phyloP scores from a whole-genome alignment of 1,139 yeast genomes.

The Yamadazyma friedrichii region DNA sequence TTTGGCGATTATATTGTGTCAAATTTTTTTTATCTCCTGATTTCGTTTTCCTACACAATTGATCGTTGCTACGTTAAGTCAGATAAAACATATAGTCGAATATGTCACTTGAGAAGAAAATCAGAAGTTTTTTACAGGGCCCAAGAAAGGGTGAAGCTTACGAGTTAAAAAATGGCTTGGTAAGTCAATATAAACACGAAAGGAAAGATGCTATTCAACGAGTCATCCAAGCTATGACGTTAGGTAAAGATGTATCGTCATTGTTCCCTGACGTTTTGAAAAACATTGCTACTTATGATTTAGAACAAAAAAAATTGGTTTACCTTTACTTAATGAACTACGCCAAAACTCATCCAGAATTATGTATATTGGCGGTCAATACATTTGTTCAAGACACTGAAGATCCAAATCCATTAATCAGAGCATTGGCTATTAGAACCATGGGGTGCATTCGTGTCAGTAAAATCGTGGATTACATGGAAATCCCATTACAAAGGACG shows the following conservation, averaged over 20 bases:
- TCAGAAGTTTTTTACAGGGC: constrained; percentile 44
- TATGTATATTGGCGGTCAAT: constrained; percentile 93
- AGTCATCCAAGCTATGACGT: constrained; percentile 97
- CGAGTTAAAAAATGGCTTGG: constrained; percentile 86
- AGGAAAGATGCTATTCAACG: constrained; percentile 95
- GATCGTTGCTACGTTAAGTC: no score
- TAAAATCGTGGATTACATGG: constrained; percentile 93
- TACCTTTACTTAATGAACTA: constrained; percentile 95
- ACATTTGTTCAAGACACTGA: constrained; percentile 96
- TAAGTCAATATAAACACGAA: constrained; percentile 91
- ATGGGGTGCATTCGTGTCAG: constrained; percentile 98
- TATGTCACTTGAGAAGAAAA: constrained; percentile 46
- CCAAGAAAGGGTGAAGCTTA: constrained; percentile 73
- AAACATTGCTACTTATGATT: constrained; percentile 94
- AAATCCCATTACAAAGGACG: constrained; percentile 82
- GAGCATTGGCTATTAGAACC: constrained; percentile 95
- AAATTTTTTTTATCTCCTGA: no score
- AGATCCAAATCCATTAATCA: constrained; percentile 93
- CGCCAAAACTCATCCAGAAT: constrained; percentile 94
- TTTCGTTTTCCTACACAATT: no score
- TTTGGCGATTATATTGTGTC: no score
- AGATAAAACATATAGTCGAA: background rate
- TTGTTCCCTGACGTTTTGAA: constrained; percentile 94
- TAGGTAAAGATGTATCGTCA: constrained; percentile 96
- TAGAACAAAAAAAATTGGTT: constrained; percentile 95